Evolutionary conservation across 2,329 filamentous ascomycete genomes (phyloP), one percentile per base, ranked within the genome.

Genomic region (Rhynchosporium graminicola): DNA sequence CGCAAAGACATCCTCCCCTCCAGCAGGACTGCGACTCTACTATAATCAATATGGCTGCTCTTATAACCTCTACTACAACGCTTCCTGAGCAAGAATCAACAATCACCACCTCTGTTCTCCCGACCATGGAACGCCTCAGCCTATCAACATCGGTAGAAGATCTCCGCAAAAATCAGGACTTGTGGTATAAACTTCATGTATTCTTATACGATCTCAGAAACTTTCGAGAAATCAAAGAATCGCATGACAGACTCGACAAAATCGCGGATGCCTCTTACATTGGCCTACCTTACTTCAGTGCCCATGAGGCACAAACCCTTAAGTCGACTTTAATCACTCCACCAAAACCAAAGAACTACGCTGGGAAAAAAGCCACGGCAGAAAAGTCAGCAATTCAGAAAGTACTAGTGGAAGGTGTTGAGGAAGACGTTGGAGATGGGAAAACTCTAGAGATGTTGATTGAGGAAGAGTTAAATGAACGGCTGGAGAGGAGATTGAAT

Each of bases 401-500:
- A 43, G 20, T 20, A 20, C 20, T 20, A 20, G 20, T 43, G 40
- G 40, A 43, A 43, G 40, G n/a, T 43, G 40, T 13, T 13, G 29
- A 43, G 9, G 52, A 43, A 38, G 26, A 55, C 9, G 10, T 20
- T 20, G 13, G 13, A 20, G 45, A 52, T n/a, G 64, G 47, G 10
- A 67, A 69, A 40, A 68, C 68, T 3, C 43, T 73, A 2, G 56
- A 60, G 12, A 54, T 63, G 5, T 15, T 63, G 4, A 67, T 74
- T 2, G 46, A 70, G 60, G 63, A 67, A 31, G 67, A 62, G 1
- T 60, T 72, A 15, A 42, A 65, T 3, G 64, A 72, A 45, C 61
- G 71, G 9, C 46, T 74, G 20, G 64, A 72, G 54, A 65, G 70
- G 20, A 63, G 73, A 10, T 70, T 70, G 38, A 73, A 74, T 60